Conservation (phyloP, 2,329 filamentous ascomycete genomes). For the Lecanoromycetidae sp. region DNA sequence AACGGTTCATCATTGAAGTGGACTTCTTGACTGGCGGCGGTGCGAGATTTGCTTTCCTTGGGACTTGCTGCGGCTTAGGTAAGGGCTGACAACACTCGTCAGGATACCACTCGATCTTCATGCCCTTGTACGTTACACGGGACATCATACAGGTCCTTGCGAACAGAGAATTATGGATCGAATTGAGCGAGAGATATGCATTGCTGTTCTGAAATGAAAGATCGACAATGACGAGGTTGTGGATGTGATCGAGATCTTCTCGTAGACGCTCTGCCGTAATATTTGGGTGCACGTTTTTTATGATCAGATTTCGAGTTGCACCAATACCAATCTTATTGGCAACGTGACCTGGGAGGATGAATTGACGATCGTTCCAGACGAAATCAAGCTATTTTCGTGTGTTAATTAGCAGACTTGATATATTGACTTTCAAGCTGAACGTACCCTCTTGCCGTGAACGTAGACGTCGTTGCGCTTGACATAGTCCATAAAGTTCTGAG, state of each 20-base stretch:
- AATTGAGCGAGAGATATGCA: slow-evolving; percentile 63
- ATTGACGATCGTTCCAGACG: slow-evolving; percentile 60
- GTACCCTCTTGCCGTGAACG: slow-evolving; percentile 54
- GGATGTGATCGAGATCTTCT: slow-evolving; percentile 68
- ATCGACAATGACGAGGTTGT: slow-evolving; percentile 60
- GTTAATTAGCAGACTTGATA: not conserved
- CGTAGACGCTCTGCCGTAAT: slow-evolving; percentile 55
- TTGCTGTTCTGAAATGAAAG: slow-evolving; percentile 47
- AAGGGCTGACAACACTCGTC: slow-evolving; percentile 61
- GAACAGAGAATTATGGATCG: slow-evolving; percentile 61
- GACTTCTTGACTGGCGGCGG: slow-evolving; percentile 27
- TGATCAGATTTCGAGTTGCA: slow-evolving; percentile 58
- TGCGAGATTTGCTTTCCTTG: slow-evolving; percentile 21
- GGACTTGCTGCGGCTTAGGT: slow-evolving; percentile 26
- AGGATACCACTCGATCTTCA: slow-evolving; percentile 55
- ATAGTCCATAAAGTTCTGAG: slow-evolving; percentile 53
- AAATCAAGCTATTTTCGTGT: slow-evolving; percentile 46
- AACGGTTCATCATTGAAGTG: slow-evolving; percentile 44
- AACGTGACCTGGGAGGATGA: slow-evolving; percentile 50
- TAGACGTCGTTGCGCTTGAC: slow-evolving; percentile 55
- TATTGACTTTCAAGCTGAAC: slow-evolving; percentile 21
- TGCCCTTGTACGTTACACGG: slow-evolving; percentile 54
- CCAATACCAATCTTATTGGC: slow-evolving; percentile 46
- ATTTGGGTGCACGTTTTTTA: slow-evolving; percentile 46
- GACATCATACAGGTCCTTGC: slow-evolving; percentile 67